Evolutionary conservation across 2,329 filamentous ascomycete species (phyloP).

Genomic region (Trichothecium roseum): DNA sequence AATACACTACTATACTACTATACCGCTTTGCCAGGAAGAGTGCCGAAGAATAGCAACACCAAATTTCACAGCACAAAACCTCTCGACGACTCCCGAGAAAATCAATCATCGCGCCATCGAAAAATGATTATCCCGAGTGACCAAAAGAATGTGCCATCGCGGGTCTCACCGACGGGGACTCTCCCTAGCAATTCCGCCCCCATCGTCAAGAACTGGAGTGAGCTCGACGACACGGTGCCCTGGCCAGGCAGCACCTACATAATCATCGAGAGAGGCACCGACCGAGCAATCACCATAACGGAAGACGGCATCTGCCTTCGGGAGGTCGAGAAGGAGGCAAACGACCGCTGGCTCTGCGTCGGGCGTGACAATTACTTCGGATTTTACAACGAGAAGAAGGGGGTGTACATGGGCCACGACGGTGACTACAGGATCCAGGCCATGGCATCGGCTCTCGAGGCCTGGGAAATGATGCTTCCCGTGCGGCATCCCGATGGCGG

Average conservation of each 20-base stretch:
- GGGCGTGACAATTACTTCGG: constrained; percentile 7
- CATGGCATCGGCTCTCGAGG: background rate
- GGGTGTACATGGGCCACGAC: constrained; percentile 7
- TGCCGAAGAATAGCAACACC: too few species aligned
- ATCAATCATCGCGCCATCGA: too few species aligned
- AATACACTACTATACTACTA: too few species aligned
- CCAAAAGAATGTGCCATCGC: too few species aligned
- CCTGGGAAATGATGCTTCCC: constrained; percentile 3
- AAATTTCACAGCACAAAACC: too few species aligned
- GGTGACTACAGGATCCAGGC: background rate
- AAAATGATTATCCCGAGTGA: too few species aligned
- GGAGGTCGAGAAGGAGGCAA: background rate
- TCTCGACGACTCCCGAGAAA: too few species aligned
- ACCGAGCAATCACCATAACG: constrained; percentile 6
- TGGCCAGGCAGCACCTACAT: constrained; percentile 9
- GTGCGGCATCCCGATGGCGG: constrained; percentile 6
- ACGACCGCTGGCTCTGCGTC: constrained; percentile 4
- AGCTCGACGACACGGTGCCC: constrained; percentile 5
- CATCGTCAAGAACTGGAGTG: background rate
- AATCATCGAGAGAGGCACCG: constrained; percentile 8
- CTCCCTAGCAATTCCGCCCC: constrained; percentile 1
- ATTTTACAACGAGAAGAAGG: constrained; percentile 3
- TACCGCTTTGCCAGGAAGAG: too few species aligned
- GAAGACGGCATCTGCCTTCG: background rate
- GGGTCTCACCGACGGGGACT: background rate